A percentile compares a stretch with the other conserved stretches of the same genome.
These are phyloP conservation scores for Nothophytophthora sp. DNA, from an alignment of 352 stramenopile genomes.

Conservation along the genomic window DNA sequence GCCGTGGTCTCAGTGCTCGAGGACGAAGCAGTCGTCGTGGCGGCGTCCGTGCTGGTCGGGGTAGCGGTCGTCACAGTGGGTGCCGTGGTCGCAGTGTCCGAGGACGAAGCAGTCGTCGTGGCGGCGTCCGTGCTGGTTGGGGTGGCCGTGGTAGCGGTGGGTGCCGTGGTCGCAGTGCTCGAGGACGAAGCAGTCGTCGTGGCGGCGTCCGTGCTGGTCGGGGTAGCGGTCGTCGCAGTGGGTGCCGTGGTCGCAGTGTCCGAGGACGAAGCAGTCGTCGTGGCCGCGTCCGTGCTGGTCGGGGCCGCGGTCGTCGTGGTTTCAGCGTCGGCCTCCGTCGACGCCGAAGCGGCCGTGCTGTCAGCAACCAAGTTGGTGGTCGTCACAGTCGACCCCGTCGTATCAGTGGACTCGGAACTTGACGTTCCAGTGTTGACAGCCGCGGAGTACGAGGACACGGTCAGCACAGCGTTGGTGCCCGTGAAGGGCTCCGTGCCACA, in stretches of 20 bases:
- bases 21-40: too few species aligned
- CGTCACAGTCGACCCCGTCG: conserved; percentile 4
- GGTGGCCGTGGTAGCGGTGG: conserved; percentile 1
- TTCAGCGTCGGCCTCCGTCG: conserved; percentile 1
- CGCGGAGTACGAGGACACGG: conserved; percentile 34
- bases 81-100: not conserved
- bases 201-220: too few species aligned
- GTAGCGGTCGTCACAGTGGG: too few species aligned
- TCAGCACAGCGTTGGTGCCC: conserved; percentile 26
- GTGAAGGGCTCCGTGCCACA: conserved; percentile 41
- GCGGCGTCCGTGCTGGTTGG: too few species aligned
- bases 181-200: too few species aligned
- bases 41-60: too few species aligned
- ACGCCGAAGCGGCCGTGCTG: too few species aligned
- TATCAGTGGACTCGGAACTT: too few species aligned
- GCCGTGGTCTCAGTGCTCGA: not conserved
- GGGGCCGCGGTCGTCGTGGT: conserved; percentile 19
- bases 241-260: not conserved
- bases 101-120: too few species aligned
- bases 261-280: not conserved
- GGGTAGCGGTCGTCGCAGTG: not conserved
- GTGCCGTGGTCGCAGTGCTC: not conserved
- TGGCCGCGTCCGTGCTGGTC: not conserved
- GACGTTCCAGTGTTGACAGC: conserved; percentile 20
- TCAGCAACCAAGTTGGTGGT: conserved; percentile 11